Conservation (phyloP, 257 asterid genomes). For the Ligustrum vulgare region DNA sequence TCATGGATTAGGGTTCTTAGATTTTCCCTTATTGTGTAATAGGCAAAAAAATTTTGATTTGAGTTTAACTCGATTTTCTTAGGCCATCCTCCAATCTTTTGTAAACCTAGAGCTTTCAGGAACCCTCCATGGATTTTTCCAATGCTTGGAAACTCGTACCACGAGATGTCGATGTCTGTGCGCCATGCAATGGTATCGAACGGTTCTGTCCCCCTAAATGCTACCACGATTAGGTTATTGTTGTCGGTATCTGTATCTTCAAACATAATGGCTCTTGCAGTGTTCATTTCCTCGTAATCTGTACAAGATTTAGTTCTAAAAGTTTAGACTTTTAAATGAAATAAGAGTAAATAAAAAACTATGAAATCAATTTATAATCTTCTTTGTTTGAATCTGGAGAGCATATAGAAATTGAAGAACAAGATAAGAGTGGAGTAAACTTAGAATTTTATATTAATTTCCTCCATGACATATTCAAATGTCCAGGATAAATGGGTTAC, state of each 20-base stretch:
- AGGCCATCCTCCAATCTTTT: conserved; percentile 54
- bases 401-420: no score
- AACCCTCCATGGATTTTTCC: conserved; percentile 67
- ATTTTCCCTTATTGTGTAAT: conserved; percentile 50
- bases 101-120: conserved; percentile 65
- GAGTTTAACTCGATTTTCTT: conserved; percentile 25
- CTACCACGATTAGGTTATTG: conserved; percentile 43
- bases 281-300: conserved; percentile 41
- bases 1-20: conserved; percentile 36
- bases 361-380: no score
- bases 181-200: conserved; percentile 55
- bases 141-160: conserved; percentile 50
- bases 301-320: not conserved
- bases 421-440: no score
- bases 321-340: not conserved
- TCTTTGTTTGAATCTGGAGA: no score
- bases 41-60: conserved; percentile 39
- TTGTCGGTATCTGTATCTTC: conserved; percentile 35
- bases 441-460: no score
- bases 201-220: conserved; percentile 72
- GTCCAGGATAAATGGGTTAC: no score
- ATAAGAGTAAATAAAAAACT: no score
- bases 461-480: no score
- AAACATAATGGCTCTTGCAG: conserved; percentile 56
- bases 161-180: conserved; percentile 60